Evolutionary conservation across 306 rosid genomes (phyloP), one percentile per base, ranked within the genome.

Genomic region (Cyamopsis tetragonoloba): DNA sequence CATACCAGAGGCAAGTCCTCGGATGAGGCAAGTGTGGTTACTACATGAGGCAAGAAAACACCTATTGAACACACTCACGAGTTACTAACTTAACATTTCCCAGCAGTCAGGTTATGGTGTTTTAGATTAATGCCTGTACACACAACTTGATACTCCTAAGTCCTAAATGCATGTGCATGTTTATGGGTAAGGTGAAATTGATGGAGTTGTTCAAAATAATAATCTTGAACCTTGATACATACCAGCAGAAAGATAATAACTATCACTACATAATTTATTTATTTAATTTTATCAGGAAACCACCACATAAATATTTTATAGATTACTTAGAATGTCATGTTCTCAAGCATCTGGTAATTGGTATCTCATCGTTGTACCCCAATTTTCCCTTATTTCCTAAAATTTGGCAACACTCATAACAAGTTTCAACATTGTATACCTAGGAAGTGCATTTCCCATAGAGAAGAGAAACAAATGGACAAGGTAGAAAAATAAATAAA

Each of bases 371-470:
- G 23, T 1, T 18, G 9, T 38, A 56, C 8, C 34, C 37, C 51
- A 74, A 35, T 17, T 12, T 66, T n/a, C 24, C 32, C 27, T 46
- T 13, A 66, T 44, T 74, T 56, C 49, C 28, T 20, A 37, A 9
- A 4, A 20, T 12, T 56, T 19, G 7, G 51, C 19, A 43, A 42
- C 24, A 38, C 63, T 19, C 26, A 0, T 24, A n/a, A 51, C 8
- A 14, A 4, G 9, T 20, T 54, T 26, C 10, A 13, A n/a, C 32
- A 44, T 38, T 7, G 32, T 50, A 74, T 83, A 81, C 73, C 71
- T 66, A 10, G 30, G 69, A 23, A 31, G 37, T 55, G 51, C n/a
- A n/a, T n/a, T n/a, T 13, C 17, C 11, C 3, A 3, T 7, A 35
- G 59, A 44, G 43, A 22, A 26, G 34, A 4, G 54, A 66, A 38